phyloP scores from a whole-genome alignment of 495 filamentous ascomycete genomes.

The Podospora didyma region DNA sequence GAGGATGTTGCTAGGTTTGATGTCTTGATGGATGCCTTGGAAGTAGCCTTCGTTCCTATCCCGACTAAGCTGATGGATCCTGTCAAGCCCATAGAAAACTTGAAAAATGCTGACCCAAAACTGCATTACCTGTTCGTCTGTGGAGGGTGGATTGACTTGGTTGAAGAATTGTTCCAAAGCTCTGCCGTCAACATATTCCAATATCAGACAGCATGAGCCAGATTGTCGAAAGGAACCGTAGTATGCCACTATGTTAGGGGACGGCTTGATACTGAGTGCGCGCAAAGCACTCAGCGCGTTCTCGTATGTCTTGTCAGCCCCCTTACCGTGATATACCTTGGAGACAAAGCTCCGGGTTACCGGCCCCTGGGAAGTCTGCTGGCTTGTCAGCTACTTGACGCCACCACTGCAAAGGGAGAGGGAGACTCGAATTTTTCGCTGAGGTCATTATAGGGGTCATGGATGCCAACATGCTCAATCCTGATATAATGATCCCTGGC shows the following conservation, averaged over 20 bases:
- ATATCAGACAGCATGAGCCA: constrained; percentile 35
- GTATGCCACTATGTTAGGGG: constrained; percentile 35
- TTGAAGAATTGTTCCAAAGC: constrained; percentile 38
- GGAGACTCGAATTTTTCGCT: background rate
- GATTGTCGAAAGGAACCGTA: constrained; percentile 40
- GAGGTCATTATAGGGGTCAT: constrained; percentile 26
- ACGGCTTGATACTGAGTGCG: constrained; percentile 24
- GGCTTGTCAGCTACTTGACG: no score
- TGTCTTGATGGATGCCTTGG: constrained; percentile 33
- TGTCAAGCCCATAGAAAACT: constrained; percentile 31
- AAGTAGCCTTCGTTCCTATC: background rate
- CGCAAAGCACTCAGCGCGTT: constrained; percentile 34
- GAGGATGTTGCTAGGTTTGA: constrained; percentile 39
- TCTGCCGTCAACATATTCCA: constrained; percentile 45
- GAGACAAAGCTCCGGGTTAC: constrained; percentile 31
- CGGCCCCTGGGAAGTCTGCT: background rate
- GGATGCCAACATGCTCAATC: constrained; percentile 23
- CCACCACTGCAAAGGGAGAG: background rate
- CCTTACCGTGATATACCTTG: constrained; percentile 34
- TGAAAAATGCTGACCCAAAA: constrained; percentile 42
- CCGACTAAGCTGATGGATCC: constrained; percentile 31
- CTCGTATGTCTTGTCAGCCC: constrained; percentile 27
- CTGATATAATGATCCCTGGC: constrained; percentile 13
- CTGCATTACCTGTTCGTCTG: constrained; percentile 29
- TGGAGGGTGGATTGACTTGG: constrained; percentile 22